phyloP scores from a whole-genome alignment of 495 filamentous ascomycete species.

The Xylaria nigripes region DNA sequence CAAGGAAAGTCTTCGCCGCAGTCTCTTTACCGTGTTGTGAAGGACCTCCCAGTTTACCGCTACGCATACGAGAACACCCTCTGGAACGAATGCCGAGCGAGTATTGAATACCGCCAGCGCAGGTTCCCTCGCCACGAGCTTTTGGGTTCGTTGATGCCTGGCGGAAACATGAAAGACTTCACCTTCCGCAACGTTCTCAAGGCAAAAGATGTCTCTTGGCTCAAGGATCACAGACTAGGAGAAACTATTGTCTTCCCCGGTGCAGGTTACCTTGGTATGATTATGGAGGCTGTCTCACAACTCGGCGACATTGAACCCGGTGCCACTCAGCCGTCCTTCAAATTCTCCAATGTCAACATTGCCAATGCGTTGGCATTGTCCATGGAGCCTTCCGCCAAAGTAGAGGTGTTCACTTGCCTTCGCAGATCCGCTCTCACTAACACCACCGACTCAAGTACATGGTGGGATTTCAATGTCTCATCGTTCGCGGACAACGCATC shows the following conservation, averaged over 20 bases:
- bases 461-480: constrained; percentile 30
- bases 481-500: constrained; percentile 17
- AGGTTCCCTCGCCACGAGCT: constrained; percentile 31
- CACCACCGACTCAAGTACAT: constrained; percentile 16
- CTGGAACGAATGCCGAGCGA: constrained; percentile 35
- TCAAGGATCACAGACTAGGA: constrained; percentile 33
- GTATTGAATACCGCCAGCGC: constrained; percentile 15
- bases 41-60: constrained; percentile 21
- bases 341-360: constrained; percentile 25
- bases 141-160: constrained; percentile 26
- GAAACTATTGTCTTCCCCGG: constrained; percentile 34
- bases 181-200: constrained; percentile 38
- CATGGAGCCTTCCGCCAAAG: constrained; percentile 1
- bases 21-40: constrained; percentile 8
- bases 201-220: constrained; percentile 32
- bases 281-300: constrained; percentile 32
- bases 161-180: constrained; percentile 25
- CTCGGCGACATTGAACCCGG: neutral
- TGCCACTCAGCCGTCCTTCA: constrained; percentile 34
- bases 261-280: constrained; percentile 38
- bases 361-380: constrained; percentile 21
- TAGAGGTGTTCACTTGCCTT: constrained; percentile 28
- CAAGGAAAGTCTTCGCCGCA: constrained; percentile 11
- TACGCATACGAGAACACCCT: constrained; percentile 32
- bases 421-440: constrained; percentile 16